Evolutionary conservation across 2,329 filamentous ascomycete species (phyloP).

Genomic region (Leptographium flavum): DNA sequence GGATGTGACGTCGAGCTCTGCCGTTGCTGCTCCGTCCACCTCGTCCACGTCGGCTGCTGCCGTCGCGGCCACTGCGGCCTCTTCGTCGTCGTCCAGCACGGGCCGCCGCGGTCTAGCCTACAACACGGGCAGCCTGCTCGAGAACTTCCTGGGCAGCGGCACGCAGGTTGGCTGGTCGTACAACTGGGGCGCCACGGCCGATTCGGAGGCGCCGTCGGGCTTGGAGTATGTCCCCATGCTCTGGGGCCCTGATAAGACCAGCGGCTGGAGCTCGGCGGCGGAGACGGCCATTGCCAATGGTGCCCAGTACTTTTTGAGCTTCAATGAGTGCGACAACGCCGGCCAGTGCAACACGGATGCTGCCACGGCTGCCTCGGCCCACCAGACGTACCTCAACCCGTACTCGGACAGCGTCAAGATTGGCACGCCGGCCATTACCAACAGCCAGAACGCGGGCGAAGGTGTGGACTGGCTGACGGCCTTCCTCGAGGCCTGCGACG

Average conservation of each 20-base stretch:
- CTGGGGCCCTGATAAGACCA: conserved; percentile 38
- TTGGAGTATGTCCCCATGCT: conserved; percentile 54
- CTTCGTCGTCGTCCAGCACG: conserved; percentile 6
- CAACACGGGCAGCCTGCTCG: conserved; percentile 42
- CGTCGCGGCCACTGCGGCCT: conserved; percentile 6
- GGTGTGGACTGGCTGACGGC: conserved; percentile 40
- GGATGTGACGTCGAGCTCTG: background rate
- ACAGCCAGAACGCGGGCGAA: conserved; percentile 33
- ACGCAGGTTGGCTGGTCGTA: conserved; percentile 44
- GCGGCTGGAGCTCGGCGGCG: conserved; percentile 35
- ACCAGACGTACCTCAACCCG: conserved; percentile 40
- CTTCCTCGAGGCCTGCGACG: conserved; percentile 37
- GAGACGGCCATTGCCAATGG: conserved; percentile 37
- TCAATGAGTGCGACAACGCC: conserved; percentile 57
- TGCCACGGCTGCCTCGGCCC: conserved; percentile 33
- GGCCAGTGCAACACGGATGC: conserved; percentile 45
- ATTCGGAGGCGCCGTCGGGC: conserved; percentile 24
- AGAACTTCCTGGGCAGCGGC: conserved; percentile 29
- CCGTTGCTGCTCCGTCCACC: conserved; percentile 8
- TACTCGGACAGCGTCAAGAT: conserved; percentile 39
- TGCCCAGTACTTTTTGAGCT: conserved; percentile 43
- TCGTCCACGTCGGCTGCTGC: conserved; percentile 7
- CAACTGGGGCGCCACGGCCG: conserved; percentile 45
- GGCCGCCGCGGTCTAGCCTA: conserved; percentile 55
- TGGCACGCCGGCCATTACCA: conserved; percentile 46